phyloP scores from a whole-genome alignment of 305 asterid species.

The Plantago lanceolata region DNA sequence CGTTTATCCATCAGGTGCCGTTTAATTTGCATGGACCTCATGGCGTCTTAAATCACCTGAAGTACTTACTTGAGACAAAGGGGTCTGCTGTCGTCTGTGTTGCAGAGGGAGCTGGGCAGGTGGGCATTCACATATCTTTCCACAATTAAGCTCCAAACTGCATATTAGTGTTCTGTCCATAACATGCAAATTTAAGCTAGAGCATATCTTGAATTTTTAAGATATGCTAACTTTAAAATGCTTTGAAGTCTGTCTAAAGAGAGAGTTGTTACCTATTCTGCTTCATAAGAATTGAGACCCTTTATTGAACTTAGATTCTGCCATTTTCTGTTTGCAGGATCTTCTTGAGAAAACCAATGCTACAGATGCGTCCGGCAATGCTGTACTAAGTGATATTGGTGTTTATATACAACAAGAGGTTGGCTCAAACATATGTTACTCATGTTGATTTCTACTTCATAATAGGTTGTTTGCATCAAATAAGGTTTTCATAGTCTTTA shows the following conservation, averaged over 20 bases:
- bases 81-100: conserved; percentile 95
- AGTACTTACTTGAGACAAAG: conserved; percentile 77
- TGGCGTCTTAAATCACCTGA: conserved; percentile 77
- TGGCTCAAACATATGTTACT: conserved; percentile 19
- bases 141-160: conserved; percentile 9
- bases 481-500: neutral
- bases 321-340: conserved; percentile 37
- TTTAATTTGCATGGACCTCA: conserved; percentile 90
- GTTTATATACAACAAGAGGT: conserved; percentile 86
- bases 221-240: neutral
- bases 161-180: neutral
- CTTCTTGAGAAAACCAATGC: conserved; percentile 70
- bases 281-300: neutral
- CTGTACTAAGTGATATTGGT: conserved; percentile 73
- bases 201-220: neutral
- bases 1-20: conserved; percentile 47
- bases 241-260: neutral
- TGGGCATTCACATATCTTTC: conserved; percentile 26
- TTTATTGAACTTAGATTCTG: neutral
- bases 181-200: neutral
- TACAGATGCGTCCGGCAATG: conserved; percentile 81
- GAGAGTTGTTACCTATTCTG: neutral
- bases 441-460: neutral
- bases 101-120: conserved; percentile 99
- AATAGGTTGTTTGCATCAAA: no score